A percentile compares a stretch with the other conserved stretches of the same genome.
Conservation (phyloP, 2,329 filamentous ascomycete genomes). For the Cryphonectria japonica region DNA sequence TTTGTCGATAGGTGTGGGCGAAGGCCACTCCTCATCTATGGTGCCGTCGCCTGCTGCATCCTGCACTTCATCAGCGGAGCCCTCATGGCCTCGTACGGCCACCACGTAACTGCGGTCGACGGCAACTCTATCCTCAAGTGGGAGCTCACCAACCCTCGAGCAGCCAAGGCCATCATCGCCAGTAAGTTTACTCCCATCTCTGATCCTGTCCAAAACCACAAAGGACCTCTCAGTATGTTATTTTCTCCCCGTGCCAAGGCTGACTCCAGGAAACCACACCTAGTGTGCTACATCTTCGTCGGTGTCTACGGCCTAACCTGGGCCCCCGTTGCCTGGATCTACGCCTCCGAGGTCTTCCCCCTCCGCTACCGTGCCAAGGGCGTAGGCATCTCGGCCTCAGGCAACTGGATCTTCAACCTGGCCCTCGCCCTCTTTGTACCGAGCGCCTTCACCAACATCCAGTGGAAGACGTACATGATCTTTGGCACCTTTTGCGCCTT, state of each 20-base stretch:
- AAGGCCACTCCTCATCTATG: slow-evolving; percentile 49
- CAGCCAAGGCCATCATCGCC: slow-evolving; percentile 54
- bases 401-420: slow-evolving; percentile 56
- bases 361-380: slow-evolving; percentile 55
- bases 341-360: slow-evolving; percentile 45
- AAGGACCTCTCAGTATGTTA: background rate
- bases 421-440: slow-evolving; percentile 54
- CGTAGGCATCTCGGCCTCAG: slow-evolving; percentile 55
- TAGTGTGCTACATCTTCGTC: slow-evolving; percentile 47
- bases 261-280: background rate
- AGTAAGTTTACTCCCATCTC: slow-evolving; percentile 38
- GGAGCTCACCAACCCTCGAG: slow-evolving; percentile 46
- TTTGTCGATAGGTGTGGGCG: slow-evolving; percentile 55
- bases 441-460: slow-evolving; percentile 48
- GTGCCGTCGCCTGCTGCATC: slow-evolving; percentile 49
- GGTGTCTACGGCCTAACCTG: slow-evolving; percentile 43
- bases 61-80: slow-evolving; percentile 54
- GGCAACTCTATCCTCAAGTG: slow-evolving; percentile 51
- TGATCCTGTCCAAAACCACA: background rate
- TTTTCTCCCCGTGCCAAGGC: background rate
- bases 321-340: slow-evolving; percentile 40
- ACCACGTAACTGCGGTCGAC: slow-evolving; percentile 47
- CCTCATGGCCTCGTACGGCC: slow-evolving; percentile 53
- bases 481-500: slow-evolving; percentile 56
- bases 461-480: slow-evolving; percentile 56